Evolutionary conservation across 2,329 filamentous ascomycete species (phyloP), one percentile per base, ranked within the genome.

Genomic region (Colletotrichum melonis): DNA sequence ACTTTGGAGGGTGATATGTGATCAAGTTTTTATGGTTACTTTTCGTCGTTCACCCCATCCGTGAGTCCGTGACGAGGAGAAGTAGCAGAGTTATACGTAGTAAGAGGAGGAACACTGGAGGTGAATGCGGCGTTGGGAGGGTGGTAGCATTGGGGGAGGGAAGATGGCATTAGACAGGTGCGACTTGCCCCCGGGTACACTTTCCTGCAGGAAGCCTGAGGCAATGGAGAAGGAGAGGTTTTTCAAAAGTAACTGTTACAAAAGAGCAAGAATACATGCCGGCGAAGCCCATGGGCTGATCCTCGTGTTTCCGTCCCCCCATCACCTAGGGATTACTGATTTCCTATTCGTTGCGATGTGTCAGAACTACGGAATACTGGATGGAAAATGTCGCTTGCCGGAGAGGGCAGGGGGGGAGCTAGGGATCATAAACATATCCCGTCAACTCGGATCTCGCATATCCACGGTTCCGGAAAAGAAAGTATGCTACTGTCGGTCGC

Each of bases 1-100:
- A 98, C 82, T 98, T 99, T 88, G 91, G 90, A 5, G 84, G 85
- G 22, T 81, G 66, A 79, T 30, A 16, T 16, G 32, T 55, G 55
- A 38, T 32, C 19, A 32, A n/a, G 19, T 30, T n/a, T 16, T 54
- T n/a, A 7, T 24, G 42, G 32, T 24, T 8, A 28, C 32, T 9
- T 46, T n/a, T 46, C 5, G 12, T 42, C 38, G 12, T 42, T 42
- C 3, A 32, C 30, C 38, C 38, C 38, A 42, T 22, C 8, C 42
- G 19, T 22, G 42, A 4, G 19, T 16, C 42, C 19, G 19, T n/a
- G 19, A 11, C 42, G 42, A n/a, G 42, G 42, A 49, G n/a, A 49
- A 5, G 42, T 22, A 9, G 42, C 16, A 49, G 19, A 49, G 42
- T 8, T n/a, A 22, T 49, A 22, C 19, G 19, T n/a, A 49, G 42